phyloP scores from a whole-genome alignment of 2,329 filamentous ascomycete species.

The Sporothrix sp. region DNA sequence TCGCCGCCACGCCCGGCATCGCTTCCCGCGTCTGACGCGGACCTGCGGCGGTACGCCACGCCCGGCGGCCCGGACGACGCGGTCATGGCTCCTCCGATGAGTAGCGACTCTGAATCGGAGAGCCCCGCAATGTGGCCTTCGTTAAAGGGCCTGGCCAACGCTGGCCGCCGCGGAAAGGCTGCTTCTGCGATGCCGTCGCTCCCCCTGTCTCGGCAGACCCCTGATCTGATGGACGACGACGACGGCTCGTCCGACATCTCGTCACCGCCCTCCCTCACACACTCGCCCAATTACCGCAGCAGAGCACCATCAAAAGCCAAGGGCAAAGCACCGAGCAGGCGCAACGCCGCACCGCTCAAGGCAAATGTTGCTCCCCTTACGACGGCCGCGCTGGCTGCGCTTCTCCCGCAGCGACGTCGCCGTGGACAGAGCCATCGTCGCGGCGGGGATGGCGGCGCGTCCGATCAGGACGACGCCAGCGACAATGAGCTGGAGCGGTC shows the following conservation, averaged over 20 bases:
- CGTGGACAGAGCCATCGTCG: slow-evolving; percentile 20
- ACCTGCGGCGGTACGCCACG: slow-evolving; percentile 28
- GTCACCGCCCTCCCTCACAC: slow-evolving; percentile 56
- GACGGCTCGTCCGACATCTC: slow-evolving; percentile 43
- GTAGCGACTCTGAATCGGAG: slow-evolving; percentile 38
- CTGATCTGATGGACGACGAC: slow-evolving; percentile 31
- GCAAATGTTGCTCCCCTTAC: slow-evolving; percentile 27
- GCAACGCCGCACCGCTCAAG: not conserved
- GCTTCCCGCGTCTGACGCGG: slow-evolving; percentile 8
- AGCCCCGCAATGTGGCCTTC: slow-evolving; percentile 42
- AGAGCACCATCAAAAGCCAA: not conserved
- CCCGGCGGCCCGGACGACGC: slow-evolving; percentile 28
- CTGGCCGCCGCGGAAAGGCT: slow-evolving; percentile 25
- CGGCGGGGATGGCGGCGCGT: slow-evolving; percentile 19
- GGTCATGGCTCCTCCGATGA: slow-evolving; percentile 45
- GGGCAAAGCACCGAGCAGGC: slow-evolving; percentile 10
- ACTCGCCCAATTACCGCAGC: slow-evolving; percentile 48
- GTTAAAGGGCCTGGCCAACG: slow-evolving; percentile 40
- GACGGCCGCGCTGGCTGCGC: slow-evolving; percentile 43
- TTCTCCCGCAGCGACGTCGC: slow-evolving; percentile 44
- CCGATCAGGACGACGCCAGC: slow-evolving; percentile 18
- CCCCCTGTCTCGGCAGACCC: slow-evolving; percentile 30
- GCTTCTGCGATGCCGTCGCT: slow-evolving; percentile 11
- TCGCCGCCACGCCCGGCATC: slow-evolving; percentile 13
- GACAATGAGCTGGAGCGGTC: slow-evolving; percentile 30